Base-by-base conservation (phyloP, 768 basidiomycete genomes). In the Hericium coralloides region DNA sequence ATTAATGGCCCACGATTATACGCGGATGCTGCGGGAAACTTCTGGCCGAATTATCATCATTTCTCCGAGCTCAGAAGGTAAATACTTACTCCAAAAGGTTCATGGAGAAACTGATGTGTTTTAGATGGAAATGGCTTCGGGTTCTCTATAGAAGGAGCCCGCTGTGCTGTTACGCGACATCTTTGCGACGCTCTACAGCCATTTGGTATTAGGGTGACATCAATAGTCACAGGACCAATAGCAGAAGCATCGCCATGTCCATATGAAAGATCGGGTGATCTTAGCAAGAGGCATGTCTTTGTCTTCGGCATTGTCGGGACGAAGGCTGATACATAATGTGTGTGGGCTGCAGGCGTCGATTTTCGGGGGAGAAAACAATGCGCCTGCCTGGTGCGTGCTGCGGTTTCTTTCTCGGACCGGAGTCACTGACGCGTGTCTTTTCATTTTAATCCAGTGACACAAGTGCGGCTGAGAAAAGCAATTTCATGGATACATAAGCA, bases 31-130 rank as follows among this genome's bases (percentile, higher is more conserved):
- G 49, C 48, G 57, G 38, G 58, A 65, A 45, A 63, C 68, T 23
- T 60, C 68, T n/a, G 70, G 69, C 25, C 60, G 70, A 47, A 62
- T 71, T 3, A 63, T 71, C 38, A 53, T 71, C 26, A 49, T 69
- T 41, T 57, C 66, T n/a, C 57, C 56, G 39, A 65, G 65, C 58
- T 20, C 53, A 25, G 56, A 63, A 26, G 39, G 57, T 63, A 20
- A 18, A 56, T 49, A 17, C 14, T 53, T 18, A 49, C 53, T 55
- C 4, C 49, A 20, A 49, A 49, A 52, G 37, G 49, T 59, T 22
- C 18, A 12, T 52, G 17, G 26, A 52, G 52, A 31, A 31, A 31
- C 31, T 31, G 31, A 31, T 31, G 31, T 31, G n/a, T 22, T 20
- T n/a, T 18, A 18, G 48, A 22, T n/a, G 48, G 17, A 10, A 22